A percentile compares a stretch with the other conserved stretches of the same genome.
Evolutionary conservation across 1,139 yeast species (phyloP).

Genomic region (Williopsis jadinii): DNA sequence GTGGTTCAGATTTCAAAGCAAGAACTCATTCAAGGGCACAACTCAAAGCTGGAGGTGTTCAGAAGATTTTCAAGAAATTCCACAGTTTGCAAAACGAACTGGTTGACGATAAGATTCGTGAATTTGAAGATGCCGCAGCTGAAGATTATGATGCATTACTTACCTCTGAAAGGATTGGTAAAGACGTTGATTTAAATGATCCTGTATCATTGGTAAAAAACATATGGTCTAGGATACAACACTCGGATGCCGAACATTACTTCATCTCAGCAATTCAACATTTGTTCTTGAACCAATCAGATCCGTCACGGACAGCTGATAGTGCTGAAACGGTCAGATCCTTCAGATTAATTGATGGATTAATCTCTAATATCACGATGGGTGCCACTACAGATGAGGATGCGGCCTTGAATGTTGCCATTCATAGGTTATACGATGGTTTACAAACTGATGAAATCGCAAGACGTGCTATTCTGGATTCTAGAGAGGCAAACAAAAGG

Average conservation of each 20-base stretch:
- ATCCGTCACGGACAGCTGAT: constrained; percentile 39
- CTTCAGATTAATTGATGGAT: constrained; percentile 73
- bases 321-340: constrained; percentile 52
- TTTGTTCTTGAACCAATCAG: constrained; percentile 65
- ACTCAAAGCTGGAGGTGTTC: constrained; percentile 69
- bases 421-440: constrained; percentile 70
- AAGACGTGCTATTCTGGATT: constrained; percentile 67
- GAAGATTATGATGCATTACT: constrained; percentile 64
- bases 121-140: constrained; percentile 59
- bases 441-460: constrained; percentile 90
- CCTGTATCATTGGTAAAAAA: constrained; percentile 67
- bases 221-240: constrained; percentile 64
- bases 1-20: constrained; percentile 56
- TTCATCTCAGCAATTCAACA: constrained; percentile 80
- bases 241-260: constrained; percentile 66
- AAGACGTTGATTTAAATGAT: constrained; percentile 58
- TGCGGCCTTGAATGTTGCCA: constrained; percentile 75
- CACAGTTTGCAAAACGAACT: constrained; percentile 55
- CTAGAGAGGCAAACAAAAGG: constrained; percentile 54
- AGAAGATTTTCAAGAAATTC: constrained; percentile 55
- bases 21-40: constrained; percentile 75
- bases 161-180: constrained; percentile 53
- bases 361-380: constrained; percentile 74
- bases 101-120: constrained; percentile 58
- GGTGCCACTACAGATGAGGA: constrained; percentile 58